Base-by-base conservation (phyloP, 1,284 basidiomycete species). In the Ceratobasidium sp. region DNA sequence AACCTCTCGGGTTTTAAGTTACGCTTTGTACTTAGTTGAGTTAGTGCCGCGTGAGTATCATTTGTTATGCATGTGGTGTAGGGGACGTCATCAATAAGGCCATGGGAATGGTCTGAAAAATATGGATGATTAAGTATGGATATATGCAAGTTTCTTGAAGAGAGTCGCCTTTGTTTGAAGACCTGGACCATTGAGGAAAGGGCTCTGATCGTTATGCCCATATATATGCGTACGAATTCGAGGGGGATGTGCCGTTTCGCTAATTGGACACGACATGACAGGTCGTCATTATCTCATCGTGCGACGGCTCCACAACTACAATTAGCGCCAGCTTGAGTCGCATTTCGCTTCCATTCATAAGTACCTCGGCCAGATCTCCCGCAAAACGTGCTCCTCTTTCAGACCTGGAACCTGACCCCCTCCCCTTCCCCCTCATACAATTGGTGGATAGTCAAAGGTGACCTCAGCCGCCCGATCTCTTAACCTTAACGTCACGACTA, bases 261-360 rank as follows among this genome's bases (percentile, higher is more conserved):
- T 71, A 33, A 60, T 23, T 26, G 26, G 39, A 60, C 37, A 42
- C 15, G 54, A 42, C 17, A 60, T 71, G 68, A 71, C 68, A 37
- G 37, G 13, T 51, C 53, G 49, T 26, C 68, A 71, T 60, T 49
- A 58, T 60, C 35, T 71, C 68, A 60, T 35, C 23, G 5, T 42
- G 31, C 17, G 28, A 11, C 60, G 47, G 67, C 71, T 75, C 71
- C 71, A 75, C 71, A 61, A 49, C 33, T 26, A 45, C 17, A 45
- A 54, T 75, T 75, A 49, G 35, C 71, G 58, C 71, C 61, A 47
- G 61, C 3, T 33, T n/a, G 20, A 26, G 6, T 26, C 31, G 61
- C 54, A 26, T 47, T 53, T 64, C 60, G 71, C 60, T 75, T 75
- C 61, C 31, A 61, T 35, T 6, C 61, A 75, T 75, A 75, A 75